Evolutionary conservation across 805 yeast genomes (phyloP), one percentile per base, ranked within the genome.

Genomic region (Candida orba): DNA sequence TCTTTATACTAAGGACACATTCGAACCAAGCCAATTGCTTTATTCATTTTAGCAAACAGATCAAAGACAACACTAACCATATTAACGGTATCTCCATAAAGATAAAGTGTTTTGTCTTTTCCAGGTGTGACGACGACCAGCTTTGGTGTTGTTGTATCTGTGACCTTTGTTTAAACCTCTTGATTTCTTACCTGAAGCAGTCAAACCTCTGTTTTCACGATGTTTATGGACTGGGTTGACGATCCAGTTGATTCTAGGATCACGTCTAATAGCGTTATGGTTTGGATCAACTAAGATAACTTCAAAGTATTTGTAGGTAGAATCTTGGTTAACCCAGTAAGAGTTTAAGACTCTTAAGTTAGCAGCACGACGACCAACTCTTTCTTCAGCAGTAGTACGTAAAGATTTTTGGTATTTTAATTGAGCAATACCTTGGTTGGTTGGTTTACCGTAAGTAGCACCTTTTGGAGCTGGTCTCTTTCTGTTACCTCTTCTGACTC

Each of bases 161-260:
- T 93, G 99, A 74, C 99, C 99, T 87, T 91, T 93, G 95, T 90
- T 89, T 83, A 93, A 88, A 87, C 99, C 99, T 83, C 99, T 86
- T 76, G 95, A 88, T 76, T 89, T 84, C 95, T 90, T 93, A 72
- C 99, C 99, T 63, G 90, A 81, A 64, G 96, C 68, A 67, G 99
- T 93, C 67, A 93, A 87, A 75, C 98, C 98, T 84, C 99, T 91
- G 66, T 95, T 76, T 79, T 93, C 99, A 78, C 99, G 89, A 86
- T 88, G 97, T 84, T 93, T 93, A 95, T 93, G 99, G 59, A 93
- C 99, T 67, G 99, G 96, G 86, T 87, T 86, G 70, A 76, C 89
- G 76, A 93, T 93, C 99, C 99, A 93, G 98, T 93, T 93, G 95
- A 81, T 81, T 76, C 93, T 83, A 63, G 99, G 84, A 68, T 90